Conservation (phyloP, 768 basidiomycete genomes). For the Leccinum boreale region DNA sequence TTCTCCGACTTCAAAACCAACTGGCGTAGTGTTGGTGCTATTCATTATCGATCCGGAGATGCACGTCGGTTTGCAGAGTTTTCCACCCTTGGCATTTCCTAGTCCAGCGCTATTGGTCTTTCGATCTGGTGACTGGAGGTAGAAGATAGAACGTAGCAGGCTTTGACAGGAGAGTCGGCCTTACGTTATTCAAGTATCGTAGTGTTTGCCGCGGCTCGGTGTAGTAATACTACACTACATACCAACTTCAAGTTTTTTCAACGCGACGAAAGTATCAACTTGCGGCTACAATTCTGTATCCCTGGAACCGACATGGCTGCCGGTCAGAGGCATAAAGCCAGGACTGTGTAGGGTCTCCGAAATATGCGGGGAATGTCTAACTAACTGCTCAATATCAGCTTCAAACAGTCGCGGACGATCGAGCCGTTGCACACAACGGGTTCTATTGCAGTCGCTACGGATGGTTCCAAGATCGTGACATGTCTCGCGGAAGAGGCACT, state of each 20-base stretch:
- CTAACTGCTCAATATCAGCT: slow-evolving; percentile 42
- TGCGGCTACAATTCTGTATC: background rate
- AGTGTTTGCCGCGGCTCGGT: background rate
- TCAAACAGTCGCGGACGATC: slow-evolving; percentile 70
- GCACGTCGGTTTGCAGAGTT: background rate
- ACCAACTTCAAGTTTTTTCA: background rate
- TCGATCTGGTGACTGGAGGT: background rate
- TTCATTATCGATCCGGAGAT: background rate
- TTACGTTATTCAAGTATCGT: background rate
- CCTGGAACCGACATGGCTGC: slow-evolving; percentile 13
- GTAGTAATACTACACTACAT: background rate
- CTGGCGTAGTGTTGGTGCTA: slow-evolving; percentile 1
- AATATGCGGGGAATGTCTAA: background rate
- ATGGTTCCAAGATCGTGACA: slow-evolving; percentile 79
- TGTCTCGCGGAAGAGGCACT: slow-evolving; percentile 86
- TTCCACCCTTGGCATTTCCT: background rate
- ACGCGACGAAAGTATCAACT: slow-evolving; percentile 1
- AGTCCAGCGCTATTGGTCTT: background rate
- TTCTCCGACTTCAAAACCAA: slow-evolving; percentile 35
- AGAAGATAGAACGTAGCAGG: background rate
- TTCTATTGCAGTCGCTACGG: slow-evolving; percentile 72
- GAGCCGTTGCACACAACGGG: slow-evolving; percentile 87
- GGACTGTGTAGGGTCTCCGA: slow-evolving; percentile 31
- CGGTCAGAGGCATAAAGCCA: slow-evolving; percentile 43
- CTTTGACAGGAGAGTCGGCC: background rate